Evolutionary conservation across 768 basidiomycete species (phyloP), one percentile per base, ranked within the genome.

Genomic region (Hygrophorus russula): DNA sequence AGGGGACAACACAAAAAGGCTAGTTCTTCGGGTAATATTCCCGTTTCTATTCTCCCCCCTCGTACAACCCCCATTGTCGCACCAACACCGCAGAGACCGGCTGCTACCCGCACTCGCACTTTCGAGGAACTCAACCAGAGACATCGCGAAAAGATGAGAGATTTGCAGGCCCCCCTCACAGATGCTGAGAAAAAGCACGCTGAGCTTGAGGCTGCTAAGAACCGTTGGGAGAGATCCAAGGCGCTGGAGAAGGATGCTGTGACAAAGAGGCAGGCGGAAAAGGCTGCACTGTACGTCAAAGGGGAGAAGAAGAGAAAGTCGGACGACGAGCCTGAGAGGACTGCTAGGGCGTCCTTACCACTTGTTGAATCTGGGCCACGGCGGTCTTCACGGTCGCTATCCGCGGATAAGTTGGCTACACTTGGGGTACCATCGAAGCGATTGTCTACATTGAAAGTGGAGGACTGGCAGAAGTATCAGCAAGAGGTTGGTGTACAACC

Each of bases 121-220:
- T 88, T 85, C 56, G 91, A 93, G 59, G 89, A 94, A 57, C 68
- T 94, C 27, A 80, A 77, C 37, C 86, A 89, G 51, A 70, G 90
- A 13, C 91, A 94, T 53, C 75, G 85, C 39, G 80, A 85, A 63
- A 86, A 88, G 63, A 73, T 96, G 66, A 73, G 72, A 28, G 78
- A 79, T 53, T 57, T 96, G 49, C 91, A 96, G 63, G 78, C 71
- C 31, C 91, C 91, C 4, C 63, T 96, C 27, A 91, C 84, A n/a
- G 72, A 76, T 51, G 80, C 81, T 2, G 78, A 82, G 62, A 77
- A 75, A 54, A 84, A 91, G 55, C 73, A 81, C 48, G 86, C 82
- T 1, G 74, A 85, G 20, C 51, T 92, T 13, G 73, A 71, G 44
- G 76, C 76, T n/a, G 90, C 88, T 10, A 79, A 76, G 55, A 72